These are phyloP conservation scores for Herpotrichia juniperi DNA, from an alignment of 2,329 filamentous ascomycete genomes.

Conservation along the genomic window DNA sequence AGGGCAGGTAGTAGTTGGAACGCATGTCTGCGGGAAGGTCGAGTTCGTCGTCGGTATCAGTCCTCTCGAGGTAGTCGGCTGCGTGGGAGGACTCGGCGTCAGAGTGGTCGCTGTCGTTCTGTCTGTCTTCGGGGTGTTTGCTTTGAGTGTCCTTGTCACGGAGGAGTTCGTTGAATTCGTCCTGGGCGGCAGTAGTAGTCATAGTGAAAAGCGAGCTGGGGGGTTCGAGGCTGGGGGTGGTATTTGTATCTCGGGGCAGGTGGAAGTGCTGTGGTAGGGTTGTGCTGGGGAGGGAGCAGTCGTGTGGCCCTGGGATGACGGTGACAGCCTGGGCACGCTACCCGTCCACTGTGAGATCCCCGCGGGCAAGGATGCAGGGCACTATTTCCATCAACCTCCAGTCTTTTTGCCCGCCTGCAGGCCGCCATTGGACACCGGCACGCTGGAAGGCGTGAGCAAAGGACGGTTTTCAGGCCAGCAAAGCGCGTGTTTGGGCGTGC, in stretches of 20 bases:
- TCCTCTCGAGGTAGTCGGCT: constrained; percentile 63
- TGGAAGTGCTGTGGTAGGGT: constrained; percentile 4
- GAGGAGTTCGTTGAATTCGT: constrained; percentile 60
- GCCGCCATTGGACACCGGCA: constrained; percentile 12
- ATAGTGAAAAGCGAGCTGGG: constrained; percentile 37
- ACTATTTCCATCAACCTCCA: neutral
- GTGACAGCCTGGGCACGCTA: constrained; percentile 9
- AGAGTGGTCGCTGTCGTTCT: constrained; percentile 63
- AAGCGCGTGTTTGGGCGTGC: neutral
- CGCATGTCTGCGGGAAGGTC: constrained; percentile 60
- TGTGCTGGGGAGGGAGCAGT: constrained; percentile 13
- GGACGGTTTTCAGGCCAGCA: constrained; percentile 4
- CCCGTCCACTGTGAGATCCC: neutral
- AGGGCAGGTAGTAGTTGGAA: constrained; percentile 61
- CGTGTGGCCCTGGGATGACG: constrained; percentile 10
- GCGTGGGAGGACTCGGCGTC: constrained; percentile 57
- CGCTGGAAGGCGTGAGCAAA: constrained; percentile 12
- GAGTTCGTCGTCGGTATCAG: constrained; percentile 57
- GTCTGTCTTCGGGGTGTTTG: constrained; percentile 56
- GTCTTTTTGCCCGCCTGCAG: constrained; percentile 6
- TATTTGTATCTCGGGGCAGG: constrained; percentile 31
- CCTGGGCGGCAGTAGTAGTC: constrained; percentile 53
- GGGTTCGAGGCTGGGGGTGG: constrained; percentile 13
- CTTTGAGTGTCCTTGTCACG: constrained; percentile 51
- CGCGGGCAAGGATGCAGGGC: neutral